Conservation (phyloP, 305 asterid species). For the Fraxinus albicans region DNA sequence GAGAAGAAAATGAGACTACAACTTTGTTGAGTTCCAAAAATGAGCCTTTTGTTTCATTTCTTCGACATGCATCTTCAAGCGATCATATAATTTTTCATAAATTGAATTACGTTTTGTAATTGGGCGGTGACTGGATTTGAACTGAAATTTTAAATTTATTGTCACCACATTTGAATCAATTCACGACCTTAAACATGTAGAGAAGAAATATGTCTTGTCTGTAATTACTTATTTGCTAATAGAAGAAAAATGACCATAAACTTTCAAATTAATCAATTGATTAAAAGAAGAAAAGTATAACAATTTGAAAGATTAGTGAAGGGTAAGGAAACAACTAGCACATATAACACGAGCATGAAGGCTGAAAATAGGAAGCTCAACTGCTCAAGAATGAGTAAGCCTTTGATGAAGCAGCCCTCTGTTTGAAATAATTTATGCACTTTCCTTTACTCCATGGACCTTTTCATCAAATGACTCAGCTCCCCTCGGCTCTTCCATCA, state of each 20-base stretch:
- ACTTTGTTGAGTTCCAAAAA: not conserved
- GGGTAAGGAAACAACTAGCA: not conserved
- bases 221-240: not conserved
- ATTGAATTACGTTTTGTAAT: not conserved
- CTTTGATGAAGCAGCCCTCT: not conserved
- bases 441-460: not conserved
- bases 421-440: not conserved
- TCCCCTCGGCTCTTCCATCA: not conserved
- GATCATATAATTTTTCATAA: not conserved
- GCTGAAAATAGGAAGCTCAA: not conserved
- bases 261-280: not conserved
- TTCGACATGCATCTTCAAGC: not conserved
- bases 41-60: not conserved
- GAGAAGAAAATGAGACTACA: not conserved
- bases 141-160: not conserved
- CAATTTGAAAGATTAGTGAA: not conserved
- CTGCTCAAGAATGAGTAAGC: not conserved
- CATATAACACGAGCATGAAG: not conserved
- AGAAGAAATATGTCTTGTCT: not conserved
- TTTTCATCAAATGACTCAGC: not conserved
- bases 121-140: not conserved
- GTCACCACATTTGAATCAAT: not conserved
- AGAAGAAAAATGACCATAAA: not conserved
- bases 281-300: not conserved
- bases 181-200: not conserved